Base-by-base conservation (phyloP, 495 filamentous ascomycete genomes). In the Aspergillus kassunensis region DNA sequence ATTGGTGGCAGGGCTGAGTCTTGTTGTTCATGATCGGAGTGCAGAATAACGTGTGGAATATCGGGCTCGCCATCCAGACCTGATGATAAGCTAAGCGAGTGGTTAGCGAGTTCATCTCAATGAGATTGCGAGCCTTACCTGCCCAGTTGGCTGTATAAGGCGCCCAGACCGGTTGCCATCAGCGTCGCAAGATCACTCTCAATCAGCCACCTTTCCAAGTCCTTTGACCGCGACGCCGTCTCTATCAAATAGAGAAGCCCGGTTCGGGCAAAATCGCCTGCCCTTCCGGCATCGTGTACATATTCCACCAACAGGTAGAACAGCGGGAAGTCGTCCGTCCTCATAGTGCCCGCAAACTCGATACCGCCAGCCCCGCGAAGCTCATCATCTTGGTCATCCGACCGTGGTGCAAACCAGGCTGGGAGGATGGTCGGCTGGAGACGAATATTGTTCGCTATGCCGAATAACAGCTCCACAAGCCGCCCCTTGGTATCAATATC, bases 211-310 rank as follows among this genome's bases (percentile, higher is more conserved):
- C 88, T 86, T 69, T 97, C 95, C 42, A 99, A 66, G 34, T 81
- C 77, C 27, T 83, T 78, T 0, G 90, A 95, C 46, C 82, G 84
- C 2, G 89, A 91, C 2, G 92, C 90, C 2, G 89, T 87, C 68
- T 97, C 93, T 56, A 97, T 95, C 51, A 99, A 85, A 64, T 99
- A 97, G 7, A 99, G 79, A 43, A 99, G 68, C 0, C 93, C 93
- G 0, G 92, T 99, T 43, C 93, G 79, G n/a, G 95, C 92, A 72
- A 99, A 99, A 66, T 99, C 93, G 19, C 93, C 93, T 16, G 91
- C 84, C 27, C 88, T 83, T 39, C 91, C 91, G 50, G 96, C 91
- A 53, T 92, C 86, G 62, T 99, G 91, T 27, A 99, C 91, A 67
- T 95, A 93, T 63, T 97, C 91, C 45, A 99, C 86, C 51, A 97